Conservation (phyloP, 306 rosid genomes). For the Ceratonia siliqua region DNA sequence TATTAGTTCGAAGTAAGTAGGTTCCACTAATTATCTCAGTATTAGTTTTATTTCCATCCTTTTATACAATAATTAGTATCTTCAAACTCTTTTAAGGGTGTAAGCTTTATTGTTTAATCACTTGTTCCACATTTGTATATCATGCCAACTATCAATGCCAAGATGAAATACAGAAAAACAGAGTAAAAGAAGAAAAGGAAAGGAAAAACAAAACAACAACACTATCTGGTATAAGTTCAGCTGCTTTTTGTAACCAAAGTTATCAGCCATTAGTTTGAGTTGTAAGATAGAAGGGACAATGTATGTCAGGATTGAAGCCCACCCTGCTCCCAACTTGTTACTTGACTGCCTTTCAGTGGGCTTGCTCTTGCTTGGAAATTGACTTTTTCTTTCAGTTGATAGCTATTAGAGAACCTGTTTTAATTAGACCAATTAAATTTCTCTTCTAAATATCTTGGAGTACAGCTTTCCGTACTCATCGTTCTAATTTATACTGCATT, state of each 20-base stretch:
- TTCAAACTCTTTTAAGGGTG: background rate
- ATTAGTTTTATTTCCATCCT: background rate
- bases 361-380: background rate
- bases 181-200: background rate
- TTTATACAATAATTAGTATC: background rate
- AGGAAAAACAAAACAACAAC: background rate
- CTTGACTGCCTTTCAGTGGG: background rate
- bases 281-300: background rate
- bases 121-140: background rate
- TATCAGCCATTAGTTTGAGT: background rate
- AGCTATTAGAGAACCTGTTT: background rate
- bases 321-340: background rate
- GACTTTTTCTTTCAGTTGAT: constrained; percentile 2
- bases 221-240: background rate
- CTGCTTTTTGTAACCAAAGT: background rate
- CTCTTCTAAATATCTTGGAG: constrained; percentile 3
- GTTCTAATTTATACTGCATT: background rate
- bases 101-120: background rate
- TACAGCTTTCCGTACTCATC: background rate
- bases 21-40: background rate
- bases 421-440: background rate
- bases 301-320: background rate
- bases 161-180: background rate
- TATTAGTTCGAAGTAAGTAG: background rate
- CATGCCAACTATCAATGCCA: background rate